phyloP scores from a whole-genome alignment of 2,329 filamentous ascomycete genomes.

The Fusarium sororula region DNA sequence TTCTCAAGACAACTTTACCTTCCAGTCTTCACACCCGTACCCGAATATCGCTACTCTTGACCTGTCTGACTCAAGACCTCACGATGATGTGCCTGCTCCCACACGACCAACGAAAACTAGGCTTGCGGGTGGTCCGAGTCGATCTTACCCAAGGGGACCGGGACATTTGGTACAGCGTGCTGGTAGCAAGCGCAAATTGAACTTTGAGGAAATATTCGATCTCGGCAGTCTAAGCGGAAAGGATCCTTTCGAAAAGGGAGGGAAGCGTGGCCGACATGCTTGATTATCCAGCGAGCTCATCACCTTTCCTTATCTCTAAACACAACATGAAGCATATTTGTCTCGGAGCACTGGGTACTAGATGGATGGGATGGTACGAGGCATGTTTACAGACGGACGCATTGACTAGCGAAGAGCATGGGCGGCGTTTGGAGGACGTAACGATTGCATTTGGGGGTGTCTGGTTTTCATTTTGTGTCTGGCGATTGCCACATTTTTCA shows the following conservation, averaged over 20 bases:
- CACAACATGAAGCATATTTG: constrained; percentile 18
- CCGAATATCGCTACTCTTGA: constrained; percentile 70
- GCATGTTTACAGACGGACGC: constrained; percentile 48
- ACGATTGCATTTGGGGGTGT: constrained; percentile 43
- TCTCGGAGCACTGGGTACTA: constrained; percentile 38
- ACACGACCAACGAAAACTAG: constrained; percentile 44
- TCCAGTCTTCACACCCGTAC: constrained; percentile 71
- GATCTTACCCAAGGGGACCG: constrained; percentile 41
- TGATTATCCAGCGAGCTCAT: constrained; percentile 28
- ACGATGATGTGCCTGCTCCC: constrained; percentile 47
- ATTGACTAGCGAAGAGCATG: constrained; percentile 49
- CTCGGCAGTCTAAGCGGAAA: constrained; percentile 68
- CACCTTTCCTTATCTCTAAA: constrained; percentile 17
- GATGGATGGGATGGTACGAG: constrained; percentile 41
- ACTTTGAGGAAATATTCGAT: constrained; percentile 80
- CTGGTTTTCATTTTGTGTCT: constrained; percentile 31
- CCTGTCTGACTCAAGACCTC: constrained; percentile 61
- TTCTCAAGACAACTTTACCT: constrained; percentile 72
- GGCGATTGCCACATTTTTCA: constrained; percentile 29
- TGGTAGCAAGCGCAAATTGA: constrained; percentile 77
- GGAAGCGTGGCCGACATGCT: constrained; percentile 62
- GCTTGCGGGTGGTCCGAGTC: constrained; percentile 37
- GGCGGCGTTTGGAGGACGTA: constrained; percentile 50
- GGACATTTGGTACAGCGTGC: constrained; percentile 68
- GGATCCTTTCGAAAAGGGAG: constrained; percentile 61